These are phyloP conservation scores for Eragrostis nindensis DNA, from an alignment of 176 grass and related monocot species.

Conservation along the genomic window DNA sequence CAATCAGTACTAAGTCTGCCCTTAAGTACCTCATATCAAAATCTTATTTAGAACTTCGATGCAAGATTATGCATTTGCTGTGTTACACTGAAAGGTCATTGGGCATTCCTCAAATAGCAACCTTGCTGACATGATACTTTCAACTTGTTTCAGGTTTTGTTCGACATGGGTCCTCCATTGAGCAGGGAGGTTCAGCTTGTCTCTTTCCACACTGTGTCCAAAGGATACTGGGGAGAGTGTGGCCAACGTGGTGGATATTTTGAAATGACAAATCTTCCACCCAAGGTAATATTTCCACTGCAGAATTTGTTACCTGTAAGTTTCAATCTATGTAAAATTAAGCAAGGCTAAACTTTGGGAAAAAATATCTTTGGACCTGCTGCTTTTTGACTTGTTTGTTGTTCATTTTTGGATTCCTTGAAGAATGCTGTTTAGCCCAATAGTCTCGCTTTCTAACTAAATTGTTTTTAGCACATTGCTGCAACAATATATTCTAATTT, in stretches of 20 bases:
- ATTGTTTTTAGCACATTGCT: constrained; percentile 23
- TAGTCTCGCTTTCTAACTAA: neutral
- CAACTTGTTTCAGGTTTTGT: constrained; percentile 68
- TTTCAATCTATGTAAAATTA: too few species aligned
- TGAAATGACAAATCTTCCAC: constrained; percentile 98
- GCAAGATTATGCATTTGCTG: constrained; percentile 14
- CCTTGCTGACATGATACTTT: constrained; percentile 30
- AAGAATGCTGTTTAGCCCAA: constrained; percentile 4
- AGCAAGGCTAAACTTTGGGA: too few species aligned
- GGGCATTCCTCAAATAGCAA: constrained; percentile 16
- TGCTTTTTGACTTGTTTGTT: neutral
- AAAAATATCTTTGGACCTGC: neutral
- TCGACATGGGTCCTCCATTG: constrained; percentile 78
- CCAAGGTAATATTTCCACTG: constrained; percentile 60
- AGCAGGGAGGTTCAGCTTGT: constrained; percentile 91
- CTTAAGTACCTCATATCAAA: constrained; percentile 11
- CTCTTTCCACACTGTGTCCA: constrained; percentile 98
- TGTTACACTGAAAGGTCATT: constrained; percentile 12
- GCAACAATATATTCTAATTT: constrained; percentile 17
- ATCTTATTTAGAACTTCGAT: constrained; percentile 26
- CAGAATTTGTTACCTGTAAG: constrained; percentile 21
- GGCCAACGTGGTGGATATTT: constrained; percentile 99
- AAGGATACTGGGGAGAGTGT: constrained; percentile 99
- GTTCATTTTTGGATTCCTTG: constrained; percentile 20
- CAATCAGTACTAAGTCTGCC: neutral